These are phyloP conservation scores for Hirsutella rhossiliensis DNA, from an alignment of 2,329 filamentous ascomycete species.

Conservation along the genomic window DNA sequence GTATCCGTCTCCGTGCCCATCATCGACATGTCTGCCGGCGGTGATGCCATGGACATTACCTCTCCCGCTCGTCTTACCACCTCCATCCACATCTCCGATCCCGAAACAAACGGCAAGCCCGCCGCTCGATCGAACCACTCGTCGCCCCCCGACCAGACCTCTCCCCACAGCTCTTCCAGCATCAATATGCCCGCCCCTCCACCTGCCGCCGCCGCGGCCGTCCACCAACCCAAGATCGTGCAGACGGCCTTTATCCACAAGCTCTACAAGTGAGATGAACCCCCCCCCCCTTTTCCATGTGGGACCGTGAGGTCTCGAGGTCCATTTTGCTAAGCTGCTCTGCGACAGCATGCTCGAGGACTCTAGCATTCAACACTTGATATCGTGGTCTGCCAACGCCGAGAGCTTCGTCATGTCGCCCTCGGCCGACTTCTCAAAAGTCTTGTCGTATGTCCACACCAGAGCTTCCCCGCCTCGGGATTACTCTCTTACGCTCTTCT, in stretches of 20 bases:
- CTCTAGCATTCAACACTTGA: conserved; percentile 81
- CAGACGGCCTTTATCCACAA: conserved; percentile 99
- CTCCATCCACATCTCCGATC: conserved; percentile 25
- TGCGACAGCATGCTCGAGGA: conserved; percentile 84
- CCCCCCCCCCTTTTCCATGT: neutral
- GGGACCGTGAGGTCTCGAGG: neutral
- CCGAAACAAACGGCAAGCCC: conserved; percentile 23
- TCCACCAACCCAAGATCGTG: conserved; percentile 92
- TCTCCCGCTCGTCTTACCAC: conserved; percentile 35
- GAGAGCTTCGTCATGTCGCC: conserved; percentile 99
- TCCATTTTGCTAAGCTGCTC: neutral
- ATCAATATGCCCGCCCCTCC: conserved; percentile 38
- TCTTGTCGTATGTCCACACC: conserved; percentile 64
- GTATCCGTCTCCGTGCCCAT: conserved; percentile 45
- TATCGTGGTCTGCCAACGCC: conserved; percentile 86
- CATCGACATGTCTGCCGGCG: conserved; percentile 46
- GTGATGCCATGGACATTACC: conserved; percentile 52
- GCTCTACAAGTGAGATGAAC: conserved; percentile 81
- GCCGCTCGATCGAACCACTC: conserved; percentile 23
- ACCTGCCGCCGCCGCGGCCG: conserved; percentile 54
- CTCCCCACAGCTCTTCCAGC: conserved; percentile 13
- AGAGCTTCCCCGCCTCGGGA: neutral
- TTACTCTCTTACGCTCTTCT: neutral
- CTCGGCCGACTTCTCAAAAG: conserved; percentile 94
- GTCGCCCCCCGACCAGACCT: conserved; percentile 24